Evolutionary conservation across 2,329 filamentous ascomycete species (phyloP), one percentile per base, ranked within the genome.

Genomic region (Colletotrichum karsti): DNA sequence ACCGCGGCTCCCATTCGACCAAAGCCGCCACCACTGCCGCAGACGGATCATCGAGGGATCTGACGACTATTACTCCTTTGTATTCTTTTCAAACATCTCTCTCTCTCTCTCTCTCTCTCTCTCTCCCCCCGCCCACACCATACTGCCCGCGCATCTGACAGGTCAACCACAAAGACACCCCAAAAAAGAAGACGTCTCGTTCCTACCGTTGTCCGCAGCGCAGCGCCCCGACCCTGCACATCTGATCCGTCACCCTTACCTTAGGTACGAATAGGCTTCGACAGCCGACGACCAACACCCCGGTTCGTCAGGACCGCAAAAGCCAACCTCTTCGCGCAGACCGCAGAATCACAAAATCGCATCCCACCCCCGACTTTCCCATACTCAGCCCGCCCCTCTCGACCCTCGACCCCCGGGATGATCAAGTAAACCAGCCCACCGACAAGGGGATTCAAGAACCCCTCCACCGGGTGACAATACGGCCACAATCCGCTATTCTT

Each of bases 331-430:
- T 33, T 54, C 26, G 26, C 37, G 20, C 50, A n/a, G n/a, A 20
- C 20, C 42, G 42, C 10, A 22, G 35, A 59, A 37, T 24, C 35
- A n/a, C 57, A 64, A 13, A 60, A 67, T 28, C 37, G 37, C 64
- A 63, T 64, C 28, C 51, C 48, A 35, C 41, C 33, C 58, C 58
- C 35, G 15, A 63, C 50, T 63, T 63, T 55, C 51, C 63, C 42
- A 54, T 61, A 51, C 12, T 15, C 28, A 18, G 26, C 20, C 26
- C 42, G 54, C 39, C 63, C 50, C 57, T 60, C 44, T 35, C 15
- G 37, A 30, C 12, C n/a, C 33, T 35, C 33, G 15, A 35, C 33
- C 33, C 33, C 33, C 33, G 44, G 46, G 48, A 46, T 55, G 37
- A 55, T 41, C 18, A 39, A 66, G 58, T 63, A 66, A 35, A 18